Conservation (phyloP, 2,329 filamentous ascomycete genomes). For the Blumeriella jaapii region DNA sequence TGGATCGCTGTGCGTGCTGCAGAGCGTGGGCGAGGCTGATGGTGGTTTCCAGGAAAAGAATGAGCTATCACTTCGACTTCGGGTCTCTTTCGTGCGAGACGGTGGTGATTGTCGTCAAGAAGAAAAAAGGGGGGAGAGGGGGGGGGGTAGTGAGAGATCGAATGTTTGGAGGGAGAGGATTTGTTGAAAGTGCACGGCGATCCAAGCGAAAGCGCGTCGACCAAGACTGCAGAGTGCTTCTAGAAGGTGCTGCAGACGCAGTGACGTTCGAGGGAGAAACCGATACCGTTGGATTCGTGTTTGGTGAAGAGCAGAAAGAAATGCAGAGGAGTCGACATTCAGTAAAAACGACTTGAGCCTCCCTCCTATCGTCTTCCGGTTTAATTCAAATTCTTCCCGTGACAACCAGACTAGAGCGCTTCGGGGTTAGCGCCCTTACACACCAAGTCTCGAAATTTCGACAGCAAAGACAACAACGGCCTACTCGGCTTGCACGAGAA, state of each 20-base stretch:
- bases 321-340: conserved; percentile 16
- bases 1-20: conserved; percentile 16
- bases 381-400: conserved; percentile 1
- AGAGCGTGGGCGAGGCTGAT: conserved; percentile 9
- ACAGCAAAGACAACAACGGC: too few species aligned
- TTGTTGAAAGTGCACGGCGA: conserved; percentile 12
- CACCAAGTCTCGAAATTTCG: too few species aligned
- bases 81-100: conserved; percentile 12
- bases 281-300: conserved; percentile 10
- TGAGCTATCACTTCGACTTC: conserved; percentile 7
- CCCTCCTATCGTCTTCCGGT: neutral
- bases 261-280: conserved; percentile 13
- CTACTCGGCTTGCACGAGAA: too few species aligned
- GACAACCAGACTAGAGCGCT: neutral
- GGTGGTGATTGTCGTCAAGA: conserved; percentile 6
- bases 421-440: conserved; percentile 2
- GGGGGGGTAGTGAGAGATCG: conserved; percentile 2
- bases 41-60: conserved; percentile 4
- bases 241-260: conserved; percentile 12
- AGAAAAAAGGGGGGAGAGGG: conserved; percentile 7
- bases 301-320: conserved; percentile 12
- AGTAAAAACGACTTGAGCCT: neutral
- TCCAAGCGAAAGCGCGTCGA: conserved; percentile 16
- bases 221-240: conserved; percentile 15
- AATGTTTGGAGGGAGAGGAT: conserved; percentile 12